These are phyloP conservation scores for Wickerhamiella slavikovae DNA, from an alignment of 805 yeast species.

Conservation along the genomic window DNA sequence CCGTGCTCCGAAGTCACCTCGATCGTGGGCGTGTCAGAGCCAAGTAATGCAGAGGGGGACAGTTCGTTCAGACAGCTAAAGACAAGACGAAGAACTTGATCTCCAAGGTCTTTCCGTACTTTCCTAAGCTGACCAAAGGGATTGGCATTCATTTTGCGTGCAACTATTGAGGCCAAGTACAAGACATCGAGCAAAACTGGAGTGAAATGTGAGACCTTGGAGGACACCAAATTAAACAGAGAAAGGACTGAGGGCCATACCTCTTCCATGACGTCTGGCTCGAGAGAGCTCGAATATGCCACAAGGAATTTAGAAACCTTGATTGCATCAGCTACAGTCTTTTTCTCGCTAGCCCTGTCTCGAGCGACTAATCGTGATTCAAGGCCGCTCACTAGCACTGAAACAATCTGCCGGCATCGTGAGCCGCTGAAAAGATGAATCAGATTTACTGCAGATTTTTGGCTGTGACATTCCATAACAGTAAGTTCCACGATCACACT, in stretches of 20 bases:
- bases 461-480: constrained; percentile 1
- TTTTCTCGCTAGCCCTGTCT: neutral
- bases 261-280: constrained; percentile 61
- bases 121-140: constrained; percentile 43
- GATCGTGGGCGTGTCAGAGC: constrained; percentile 4
- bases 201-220: constrained; percentile 28
- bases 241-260: constrained; percentile 38
- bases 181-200: constrained; percentile 32
- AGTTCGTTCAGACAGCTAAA: constrained; percentile 12
- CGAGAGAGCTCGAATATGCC: constrained; percentile 42
- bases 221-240: constrained; percentile 39
- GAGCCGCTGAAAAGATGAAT: constrained; percentile 12
- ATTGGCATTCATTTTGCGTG: constrained; percentile 33
- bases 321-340: neutral
- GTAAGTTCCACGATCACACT: constrained; percentile 7
- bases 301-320: constrained; percentile 18
- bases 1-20: constrained; percentile 16
- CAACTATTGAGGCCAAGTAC: constrained; percentile 22
- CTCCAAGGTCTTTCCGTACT: constrained; percentile 35
- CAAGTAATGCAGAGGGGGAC: constrained; percentile 1
- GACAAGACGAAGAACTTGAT: constrained; percentile 21
- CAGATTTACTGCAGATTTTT: constrained; percentile 8
- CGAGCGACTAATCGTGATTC: constrained; percentile 2
- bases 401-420: constrained; percentile 7
- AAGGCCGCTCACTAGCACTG: constrained; percentile 5